Evolutionary conservation across 305 asterid species (phyloP).

Genomic region (Plantago lanceolata): DNA sequence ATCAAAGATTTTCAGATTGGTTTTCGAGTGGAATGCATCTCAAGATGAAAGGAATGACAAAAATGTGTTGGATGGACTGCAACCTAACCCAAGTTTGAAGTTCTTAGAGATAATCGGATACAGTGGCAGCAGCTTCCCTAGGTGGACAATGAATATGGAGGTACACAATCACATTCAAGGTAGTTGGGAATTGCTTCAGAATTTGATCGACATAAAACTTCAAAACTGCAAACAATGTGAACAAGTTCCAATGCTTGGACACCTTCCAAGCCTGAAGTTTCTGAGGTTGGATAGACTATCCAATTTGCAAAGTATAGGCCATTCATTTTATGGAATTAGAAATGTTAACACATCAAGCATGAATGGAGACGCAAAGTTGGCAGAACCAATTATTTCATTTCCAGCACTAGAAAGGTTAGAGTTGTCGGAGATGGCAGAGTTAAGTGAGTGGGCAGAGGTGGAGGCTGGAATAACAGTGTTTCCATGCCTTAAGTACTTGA

Average conservation of each 20-base stretch:
- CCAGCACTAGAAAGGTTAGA: slow-evolving; percentile 26
- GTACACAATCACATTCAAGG: not conserved
- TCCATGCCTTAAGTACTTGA: not conserved
- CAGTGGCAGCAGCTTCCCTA: not conserved
- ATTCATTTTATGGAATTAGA: too few species aligned
- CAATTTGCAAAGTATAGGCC: too few species aligned
- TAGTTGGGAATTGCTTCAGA: not conserved
- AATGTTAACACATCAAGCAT: too few species aligned
- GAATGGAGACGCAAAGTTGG: not conserved
- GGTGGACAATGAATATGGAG: not conserved
- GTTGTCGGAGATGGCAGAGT: not conserved
- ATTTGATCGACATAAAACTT: not conserved
- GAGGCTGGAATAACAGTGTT: not conserved
- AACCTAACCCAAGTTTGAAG: not conserved
- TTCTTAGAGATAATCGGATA: not conserved
- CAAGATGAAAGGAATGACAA: not conserved
- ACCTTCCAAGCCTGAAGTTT: slow-evolving; percentile 5
- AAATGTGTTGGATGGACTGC: not conserved
- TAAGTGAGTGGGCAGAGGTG: slow-evolving; percentile 1
- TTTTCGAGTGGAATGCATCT: slow-evolving; percentile 1
- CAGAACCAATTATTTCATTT: slow-evolving; percentile 1
- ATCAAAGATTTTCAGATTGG: slow-evolving; percentile 1
- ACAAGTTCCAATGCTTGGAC: slow-evolving; percentile 1
- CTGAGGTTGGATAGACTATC: not conserved
- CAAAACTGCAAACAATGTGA: not conserved